Percentiles rank a stretch among this genome's conserved stretches.
phyloP scores from a whole-genome alignment of 169 alveolate species.

The Miamiensis avidus region DNA sequence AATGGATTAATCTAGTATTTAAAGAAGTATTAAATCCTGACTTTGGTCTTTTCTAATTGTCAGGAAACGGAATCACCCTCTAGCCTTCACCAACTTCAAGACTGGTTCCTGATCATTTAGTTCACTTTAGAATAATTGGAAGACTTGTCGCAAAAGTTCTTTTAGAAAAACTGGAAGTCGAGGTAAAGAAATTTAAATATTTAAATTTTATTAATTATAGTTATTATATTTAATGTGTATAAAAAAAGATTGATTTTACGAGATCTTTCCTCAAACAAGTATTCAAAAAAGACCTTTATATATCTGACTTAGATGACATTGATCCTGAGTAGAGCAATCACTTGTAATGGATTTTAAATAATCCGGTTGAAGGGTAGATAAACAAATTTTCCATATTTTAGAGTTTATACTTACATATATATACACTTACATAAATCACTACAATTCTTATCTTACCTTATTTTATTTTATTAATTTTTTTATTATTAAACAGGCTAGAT shows the following conservation, averaged over 20 bases:
- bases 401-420: too few species aligned
- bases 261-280: slow-evolving; percentile 97
- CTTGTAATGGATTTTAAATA: slow-evolving; percentile 92
- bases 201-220: too few species aligned
- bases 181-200: slow-evolving; percentile 53
- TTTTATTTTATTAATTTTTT: too few species aligned
- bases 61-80: slow-evolving; percentile 86
- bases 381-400: neutral
- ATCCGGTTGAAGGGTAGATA: slow-evolving; percentile 83
- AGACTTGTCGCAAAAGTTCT: slow-evolving; percentile 97
- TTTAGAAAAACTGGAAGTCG: slow-evolving; percentile 94
- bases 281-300: slow-evolving; percentile 72
- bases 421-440: too few species aligned
- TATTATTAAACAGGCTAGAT: slow-evolving; percentile 64
- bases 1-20: slow-evolving; percentile 96
- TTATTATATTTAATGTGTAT: too few species aligned
- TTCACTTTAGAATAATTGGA: slow-evolving; percentile 97
- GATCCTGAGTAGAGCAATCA: slow-evolving; percentile 96
- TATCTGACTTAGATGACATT: slow-evolving; percentile 96
- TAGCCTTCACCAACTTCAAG: slow-evolving; percentile 95
- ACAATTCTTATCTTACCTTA: too few species aligned
- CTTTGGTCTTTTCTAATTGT: slow-evolving; percentile 91
- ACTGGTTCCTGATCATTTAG: slow-evolving; percentile 94
- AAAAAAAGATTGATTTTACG: slow-evolving; percentile 90
- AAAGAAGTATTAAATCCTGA: slow-evolving; percentile 98